Percentiles rank a stretch among this genome's conserved stretches.
Evolutionary conservation across 2,329 filamentous ascomycete species (phyloP).

Genomic region (Fusarium albosuccineum): DNA sequence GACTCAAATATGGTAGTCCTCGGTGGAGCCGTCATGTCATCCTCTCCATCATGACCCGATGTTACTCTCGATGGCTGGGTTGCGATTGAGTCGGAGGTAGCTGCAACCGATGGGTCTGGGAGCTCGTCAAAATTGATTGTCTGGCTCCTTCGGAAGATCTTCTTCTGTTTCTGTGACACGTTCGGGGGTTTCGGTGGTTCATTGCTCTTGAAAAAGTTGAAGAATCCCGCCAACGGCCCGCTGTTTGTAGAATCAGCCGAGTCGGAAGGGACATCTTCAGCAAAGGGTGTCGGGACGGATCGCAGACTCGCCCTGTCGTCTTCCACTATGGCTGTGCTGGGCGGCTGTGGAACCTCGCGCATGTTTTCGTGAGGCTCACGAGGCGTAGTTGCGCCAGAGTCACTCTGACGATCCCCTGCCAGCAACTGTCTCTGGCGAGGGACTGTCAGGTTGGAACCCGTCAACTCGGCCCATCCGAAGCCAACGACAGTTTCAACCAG

Average conservation of each 20-base stretch:
- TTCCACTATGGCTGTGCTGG: constrained; percentile 73
- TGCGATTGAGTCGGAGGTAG: constrained; percentile 14
- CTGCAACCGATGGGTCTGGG: constrained; percentile 8
- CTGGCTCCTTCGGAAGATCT: constrained; percentile 83
- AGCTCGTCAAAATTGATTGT: constrained; percentile 63
- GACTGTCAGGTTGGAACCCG: constrained; percentile 71
- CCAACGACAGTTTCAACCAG: constrained; percentile 92
- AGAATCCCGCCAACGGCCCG: constrained; percentile 71
- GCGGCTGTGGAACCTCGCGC: constrained; percentile 77
- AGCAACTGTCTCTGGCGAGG: constrained; percentile 60
- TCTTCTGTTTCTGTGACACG: constrained; percentile 71
- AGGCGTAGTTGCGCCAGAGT: constrained; percentile 54
- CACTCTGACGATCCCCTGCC: constrained; percentile 49
- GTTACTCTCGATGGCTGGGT: constrained; percentile 57
- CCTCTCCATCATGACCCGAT: constrained; percentile 62
- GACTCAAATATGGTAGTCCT: constrained; percentile 95
- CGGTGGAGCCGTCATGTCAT: constrained; percentile 77
- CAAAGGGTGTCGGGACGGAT: constrained; percentile 54
- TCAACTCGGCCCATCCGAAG: constrained; percentile 95
- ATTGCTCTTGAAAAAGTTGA: constrained; percentile 79
- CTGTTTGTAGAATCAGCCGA: constrained; percentile 53
- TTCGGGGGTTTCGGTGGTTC: constrained; percentile 63
- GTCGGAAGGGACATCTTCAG: constrained; percentile 43
- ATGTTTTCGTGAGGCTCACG: constrained; percentile 52
- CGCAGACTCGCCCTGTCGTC: constrained; percentile 73